Evolutionary conservation across 2,329 filamentous ascomycete species (phyloP).

Genomic region (Colletotrichum noveboracense): DNA sequence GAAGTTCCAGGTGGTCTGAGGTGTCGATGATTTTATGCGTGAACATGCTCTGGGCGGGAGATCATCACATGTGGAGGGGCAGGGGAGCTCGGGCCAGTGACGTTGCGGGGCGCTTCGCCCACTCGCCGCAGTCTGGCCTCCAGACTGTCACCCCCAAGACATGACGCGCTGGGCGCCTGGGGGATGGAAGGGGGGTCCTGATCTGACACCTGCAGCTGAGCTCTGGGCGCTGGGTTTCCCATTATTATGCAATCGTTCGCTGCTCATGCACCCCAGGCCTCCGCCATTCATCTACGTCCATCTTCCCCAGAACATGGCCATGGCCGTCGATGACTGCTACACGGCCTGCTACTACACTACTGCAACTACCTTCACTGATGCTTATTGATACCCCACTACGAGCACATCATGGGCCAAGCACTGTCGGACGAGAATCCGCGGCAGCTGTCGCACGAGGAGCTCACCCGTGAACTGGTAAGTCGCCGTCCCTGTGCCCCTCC

Average conservation of each 20-base stretch:
- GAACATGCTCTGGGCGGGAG: neutral
- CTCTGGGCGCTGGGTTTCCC: neutral
- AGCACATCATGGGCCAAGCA: conserved; percentile 54
- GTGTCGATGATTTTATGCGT: neutral
- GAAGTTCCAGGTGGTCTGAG: neutral
- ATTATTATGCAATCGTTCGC: conserved; percentile 4
- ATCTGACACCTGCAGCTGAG: conserved; percentile 2
- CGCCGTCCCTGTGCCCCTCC: neutral
- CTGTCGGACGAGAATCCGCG: conserved; percentile 51
- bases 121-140: neutral
- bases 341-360: neutral
- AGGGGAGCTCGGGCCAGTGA: conserved; percentile 14
- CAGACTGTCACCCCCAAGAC: neutral
- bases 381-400: neutral
- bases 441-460: conserved; percentile 54
- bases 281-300: neutral
- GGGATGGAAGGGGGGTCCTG: neutral
- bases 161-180: neutral
- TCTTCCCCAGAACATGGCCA: neutral
- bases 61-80: conserved; percentile 7
- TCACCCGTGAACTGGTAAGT: conserved; percentile 56
- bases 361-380: neutral
- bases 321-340: neutral
- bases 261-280: neutral
- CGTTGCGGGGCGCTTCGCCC: neutral